phyloP scores from a whole-genome alignment of 164 flowering plant species.

The Magnolia officinalis region DNA sequence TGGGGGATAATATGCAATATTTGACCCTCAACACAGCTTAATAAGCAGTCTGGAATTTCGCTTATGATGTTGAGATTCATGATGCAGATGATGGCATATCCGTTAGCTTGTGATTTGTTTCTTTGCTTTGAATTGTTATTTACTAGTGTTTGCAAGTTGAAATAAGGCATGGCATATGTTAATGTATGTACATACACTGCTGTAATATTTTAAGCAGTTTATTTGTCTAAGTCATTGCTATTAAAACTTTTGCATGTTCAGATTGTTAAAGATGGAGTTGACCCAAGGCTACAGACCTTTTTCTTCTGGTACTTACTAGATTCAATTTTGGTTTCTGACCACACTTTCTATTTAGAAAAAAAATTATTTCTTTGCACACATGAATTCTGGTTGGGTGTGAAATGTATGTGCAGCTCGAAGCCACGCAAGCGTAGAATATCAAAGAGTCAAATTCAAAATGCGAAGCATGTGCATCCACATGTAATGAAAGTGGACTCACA shows the following conservation, averaged over 20 bases:
- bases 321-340: neutral
- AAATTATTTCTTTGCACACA: neutral
- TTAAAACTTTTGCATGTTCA: constrained; percentile 20
- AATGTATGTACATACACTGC: neutral
- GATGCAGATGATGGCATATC: neutral
- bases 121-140: neutral
- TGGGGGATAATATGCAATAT: too few relatives aligned
- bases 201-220: neutral
- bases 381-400: neutral
- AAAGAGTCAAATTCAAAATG: constrained; percentile 29
- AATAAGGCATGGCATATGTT: neutral
- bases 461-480: constrained; percentile 44
- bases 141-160: neutral
- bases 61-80: too few relatives aligned
- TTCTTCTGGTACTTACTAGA: constrained; percentile 55
- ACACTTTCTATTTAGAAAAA: neutral
- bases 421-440: constrained; percentile 42
- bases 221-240: neutral
- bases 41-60: too few relatives aligned
- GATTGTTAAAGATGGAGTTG: constrained; percentile 63
- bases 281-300: constrained; percentile 66
- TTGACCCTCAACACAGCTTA: too few relatives aligned
- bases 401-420: constrained; percentile 46
- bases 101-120: neutral
- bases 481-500: constrained; percentile 32